phyloP scores from a whole-genome alignment of 2,329 filamentous ascomycete genomes.

The Nakataea oryzae region DNA sequence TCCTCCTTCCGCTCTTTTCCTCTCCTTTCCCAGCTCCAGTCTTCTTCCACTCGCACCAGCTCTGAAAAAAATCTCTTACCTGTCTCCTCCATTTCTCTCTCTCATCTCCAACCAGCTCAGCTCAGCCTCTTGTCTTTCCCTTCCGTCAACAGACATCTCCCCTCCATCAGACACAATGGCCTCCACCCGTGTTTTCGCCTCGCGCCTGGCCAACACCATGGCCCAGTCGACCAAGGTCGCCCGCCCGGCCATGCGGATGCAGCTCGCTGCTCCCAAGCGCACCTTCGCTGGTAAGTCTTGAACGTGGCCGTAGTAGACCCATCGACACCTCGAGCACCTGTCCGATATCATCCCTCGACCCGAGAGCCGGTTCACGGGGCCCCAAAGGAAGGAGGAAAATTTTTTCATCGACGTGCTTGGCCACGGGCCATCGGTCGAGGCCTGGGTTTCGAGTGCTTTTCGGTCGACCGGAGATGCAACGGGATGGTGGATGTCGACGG shows the following conservation, averaged over 20 bases:
- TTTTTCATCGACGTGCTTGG: not conserved
- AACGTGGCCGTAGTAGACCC: not conserved
- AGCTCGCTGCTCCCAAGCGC: conserved; percentile 60
- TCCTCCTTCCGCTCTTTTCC: conserved; percentile 8
- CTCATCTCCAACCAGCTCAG: conserved; percentile 1
- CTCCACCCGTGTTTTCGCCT: conserved; percentile 65
- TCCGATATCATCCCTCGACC: not conserved
- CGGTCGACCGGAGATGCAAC: not conserved
- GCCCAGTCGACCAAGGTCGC: conserved; percentile 66
- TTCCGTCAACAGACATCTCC: conserved; percentile 26
- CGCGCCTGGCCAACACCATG: conserved; percentile 68
- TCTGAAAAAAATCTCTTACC: conserved; percentile 15
- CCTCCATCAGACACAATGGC: conserved; percentile 63
- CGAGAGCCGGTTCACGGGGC: not conserved
- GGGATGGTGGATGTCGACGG: not conserved
- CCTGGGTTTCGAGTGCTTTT: not conserved
- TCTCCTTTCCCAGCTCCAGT: conserved; percentile 12
- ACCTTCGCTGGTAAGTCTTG: conserved; percentile 62
- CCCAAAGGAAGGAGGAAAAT: not conserved
- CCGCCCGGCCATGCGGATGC: conserved; percentile 61
- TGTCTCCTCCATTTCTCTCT: conserved; percentile 11
- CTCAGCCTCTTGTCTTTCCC: conserved; percentile 20
- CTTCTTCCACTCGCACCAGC: conserved; percentile 9
- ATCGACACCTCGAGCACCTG: not conserved
- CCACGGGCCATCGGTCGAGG: not conserved